Percentiles rank a stretch among this genome's conserved stretches.
phyloP scores from a whole-genome alignment of 768 basidiomycete species.

The Pleurotus tuoliensis region DNA sequence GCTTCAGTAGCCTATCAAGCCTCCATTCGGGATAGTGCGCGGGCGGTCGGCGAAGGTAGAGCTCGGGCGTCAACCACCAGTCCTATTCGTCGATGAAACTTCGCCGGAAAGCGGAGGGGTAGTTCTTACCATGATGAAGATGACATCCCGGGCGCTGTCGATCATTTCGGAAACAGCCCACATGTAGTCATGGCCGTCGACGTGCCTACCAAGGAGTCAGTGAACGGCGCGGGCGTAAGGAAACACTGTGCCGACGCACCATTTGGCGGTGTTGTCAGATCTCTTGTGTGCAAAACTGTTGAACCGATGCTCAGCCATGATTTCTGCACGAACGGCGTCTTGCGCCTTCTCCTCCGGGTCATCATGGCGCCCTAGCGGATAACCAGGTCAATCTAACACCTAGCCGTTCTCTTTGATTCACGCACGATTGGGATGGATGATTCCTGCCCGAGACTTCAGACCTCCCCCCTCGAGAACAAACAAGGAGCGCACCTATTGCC shows the following conservation, averaged over 20 bases:
- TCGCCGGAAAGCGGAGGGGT: background rate
- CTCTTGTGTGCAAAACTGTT: constrained; percentile 77
- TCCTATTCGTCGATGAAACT: constrained; percentile 38
- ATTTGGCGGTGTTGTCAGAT: constrained; percentile 73
- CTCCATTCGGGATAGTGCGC: constrained; percentile 84
- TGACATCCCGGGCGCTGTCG: constrained; percentile 74
- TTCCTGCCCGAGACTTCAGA: constrained; percentile 23
- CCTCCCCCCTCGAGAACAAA: too few species aligned
- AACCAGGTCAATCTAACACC: background rate
- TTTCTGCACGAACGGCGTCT: constrained; percentile 71
- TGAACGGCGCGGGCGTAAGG: background rate
- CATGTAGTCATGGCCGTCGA: constrained; percentile 97
- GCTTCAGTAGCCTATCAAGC: constrained; percentile 77
- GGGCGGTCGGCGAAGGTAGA: constrained; percentile 91
- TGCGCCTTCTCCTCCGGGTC: constrained; percentile 65
- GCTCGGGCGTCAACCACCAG: constrained; percentile 94
- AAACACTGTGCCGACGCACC: constrained; percentile 27
- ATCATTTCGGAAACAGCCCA: constrained; percentile 91
- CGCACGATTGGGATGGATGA: constrained; percentile 44
- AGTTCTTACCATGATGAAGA: constrained; percentile 74
- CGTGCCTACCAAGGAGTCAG: constrained; percentile 47
- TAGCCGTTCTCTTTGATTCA: background rate
- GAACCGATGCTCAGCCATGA: constrained; percentile 80
- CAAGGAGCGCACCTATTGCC: constrained; percentile 24
- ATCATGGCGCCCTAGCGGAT: constrained; percentile 60